Evolutionary conservation across 352 stramenopile species (phyloP), one percentile per base, ranked within the genome.

Genomic region (Thraustotheca clavata): DNA sequence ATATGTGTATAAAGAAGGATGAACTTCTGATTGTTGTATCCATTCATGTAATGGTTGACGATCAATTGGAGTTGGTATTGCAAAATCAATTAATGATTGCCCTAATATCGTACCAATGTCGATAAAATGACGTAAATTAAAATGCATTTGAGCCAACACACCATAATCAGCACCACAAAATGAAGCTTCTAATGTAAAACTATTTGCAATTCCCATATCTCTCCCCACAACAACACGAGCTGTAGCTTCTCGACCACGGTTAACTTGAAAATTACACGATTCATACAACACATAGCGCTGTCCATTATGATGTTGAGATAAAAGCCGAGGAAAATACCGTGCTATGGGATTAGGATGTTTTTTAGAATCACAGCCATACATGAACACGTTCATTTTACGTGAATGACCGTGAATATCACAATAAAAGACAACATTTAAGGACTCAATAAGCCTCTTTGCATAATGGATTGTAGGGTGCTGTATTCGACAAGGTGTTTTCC

Each of bases 331-430:
- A 62, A 96, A 95, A 1, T 73, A 57, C 7, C 86, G 71, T 4
- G 83, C 84, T 4, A 67, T 72, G 18, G 86, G 86, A 35, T 93
- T 93, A 24, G 85, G 77, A 22, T 77, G 72, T 52, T 88, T 86
- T 61, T 94, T 96, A 9, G 93, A 92, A 41, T 98, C 91, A 31
- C 88, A 96, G 12, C 93, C 93, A 63, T 98, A 98, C 78, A 97
- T 82, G 67, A 98, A 98, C 20, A 97, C 82, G 40, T 98, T 98
- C 59, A 93, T 93, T 70, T 97, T 97, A 16, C 90, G 73, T 0
- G 80, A 94, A 49, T 97, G 90, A n/a, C 89, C 90, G 48, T 97
- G 90, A 41, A 97, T 80, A 70, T 97, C 90, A 32, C 91, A 88
- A 50, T 85, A 96, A 59, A 97, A 86, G 4, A 76, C 76, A 14